Conservation (phyloP, 1,284 basidiomycete species). For the Moesziomyces antarcticus region DNA sequence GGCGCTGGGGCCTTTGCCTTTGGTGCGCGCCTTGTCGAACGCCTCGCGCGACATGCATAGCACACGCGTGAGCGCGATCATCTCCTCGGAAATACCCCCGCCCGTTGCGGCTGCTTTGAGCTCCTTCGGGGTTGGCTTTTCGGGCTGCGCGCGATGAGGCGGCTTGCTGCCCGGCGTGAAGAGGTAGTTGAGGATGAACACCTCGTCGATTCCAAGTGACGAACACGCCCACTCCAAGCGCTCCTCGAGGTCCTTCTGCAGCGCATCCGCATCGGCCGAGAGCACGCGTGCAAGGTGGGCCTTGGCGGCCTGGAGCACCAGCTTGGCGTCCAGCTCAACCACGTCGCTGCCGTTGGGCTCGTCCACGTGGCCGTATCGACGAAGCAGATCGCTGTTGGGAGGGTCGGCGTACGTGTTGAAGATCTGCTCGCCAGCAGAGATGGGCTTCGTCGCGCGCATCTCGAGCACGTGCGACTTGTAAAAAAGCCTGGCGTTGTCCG, state of each 20-base stretch:
- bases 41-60: constrained; percentile 75
- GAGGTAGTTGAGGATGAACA: constrained; percentile 56
- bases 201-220: constrained; percentile 60
- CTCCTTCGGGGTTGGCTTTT: constrained; percentile 27
- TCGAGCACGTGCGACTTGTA: constrained; percentile 78
- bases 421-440: constrained; percentile 86
- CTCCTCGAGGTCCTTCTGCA: constrained; percentile 29
- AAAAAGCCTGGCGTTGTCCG: constrained; percentile 76
- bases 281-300: constrained; percentile 11
- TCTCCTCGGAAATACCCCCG: constrained; percentile 73
- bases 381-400: constrained; percentile 91
- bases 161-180: constrained; percentile 46
- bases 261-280: constrained; percentile 5
- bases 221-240: constrained; percentile 59
- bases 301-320: constrained; percentile 73
- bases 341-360: constrained; percentile 87
- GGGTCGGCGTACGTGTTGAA: constrained; percentile 93
- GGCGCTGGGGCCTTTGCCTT: constrained; percentile 82
- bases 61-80: constrained; percentile 79
- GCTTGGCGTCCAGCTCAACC: constrained; percentile 83
- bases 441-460: constrained; percentile 83
- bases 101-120: constrained; percentile 68
- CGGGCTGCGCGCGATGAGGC: constrained; percentile 48
- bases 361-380: constrained; percentile 94
- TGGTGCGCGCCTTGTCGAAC: constrained; percentile 76